Base-by-base conservation (phyloP, 2,329 filamentous ascomycete species). In the Ambrosiella xylebori region DNA sequence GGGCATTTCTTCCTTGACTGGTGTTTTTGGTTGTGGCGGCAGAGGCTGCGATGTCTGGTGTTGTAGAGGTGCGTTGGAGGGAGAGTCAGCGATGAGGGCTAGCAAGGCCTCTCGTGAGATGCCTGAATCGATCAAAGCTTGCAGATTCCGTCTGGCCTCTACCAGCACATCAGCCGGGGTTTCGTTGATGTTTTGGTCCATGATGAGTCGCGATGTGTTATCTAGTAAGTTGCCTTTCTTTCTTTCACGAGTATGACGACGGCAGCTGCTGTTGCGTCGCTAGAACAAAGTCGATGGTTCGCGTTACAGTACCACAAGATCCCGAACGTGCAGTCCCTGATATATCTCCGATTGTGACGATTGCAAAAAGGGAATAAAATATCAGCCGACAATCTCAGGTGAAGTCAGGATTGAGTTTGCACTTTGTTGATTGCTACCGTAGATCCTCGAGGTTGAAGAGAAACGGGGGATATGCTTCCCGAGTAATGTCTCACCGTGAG, bases 71-170 rank as follows among this genome's bases (percentile, higher is more conserved):
- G 44, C 44, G 44, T 17, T 38, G 19, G 60, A 45, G 15, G 60
- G 40, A 17, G 59, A 60, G 37, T 60, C 55, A 19, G 62, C 57
- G 35, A 62, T 63, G 52, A 65, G 61, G 45, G 64, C 61, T 7
- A 65, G 36, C 58, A 66, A 56, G 66, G 69, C 63, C 66, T 74
- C 72, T 63, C 69, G 71, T 56, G 72, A 73, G 8, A 74, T 63
- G 50, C 72, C 72, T 13, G 71, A 72, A 61, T 73, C 72, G 62
- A 74, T 74, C 62, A 74, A 65, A 51, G 69, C 69, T 65, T 74
- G 71, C 6, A 74, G 68, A 59, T 73, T 74, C 64, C 73, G 71
- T 51, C 72, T 66, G 50, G 72, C 72, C 64, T 74, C 72, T 17
- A 68, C 70, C 58, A 74, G 68, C 57, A 74, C 69, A 66, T 74